Evolutionary conservation across 75 land plant species (phyloP).

Genomic region (Pseudotsuga menziesii): DNA sequence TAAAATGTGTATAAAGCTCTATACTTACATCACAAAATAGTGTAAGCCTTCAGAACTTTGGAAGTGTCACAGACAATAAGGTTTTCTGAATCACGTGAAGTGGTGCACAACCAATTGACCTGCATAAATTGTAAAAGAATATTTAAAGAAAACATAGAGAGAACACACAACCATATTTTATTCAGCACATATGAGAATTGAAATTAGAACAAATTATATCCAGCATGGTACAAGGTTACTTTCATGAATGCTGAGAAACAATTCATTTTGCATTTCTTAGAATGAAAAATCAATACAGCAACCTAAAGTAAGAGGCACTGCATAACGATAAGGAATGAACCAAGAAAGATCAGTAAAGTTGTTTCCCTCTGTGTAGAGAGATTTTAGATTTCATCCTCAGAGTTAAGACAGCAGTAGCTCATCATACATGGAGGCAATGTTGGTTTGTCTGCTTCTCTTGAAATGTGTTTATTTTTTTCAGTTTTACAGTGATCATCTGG

Average conservation of each 20-base stretch:
- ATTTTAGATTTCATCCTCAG: too few relatives aligned
- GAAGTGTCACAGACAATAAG: constrained; percentile 86
- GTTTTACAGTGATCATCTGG: too few relatives aligned
- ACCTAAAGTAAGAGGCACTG: not conserved
- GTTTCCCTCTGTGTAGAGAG: too few relatives aligned
- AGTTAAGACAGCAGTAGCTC: too few relatives aligned
- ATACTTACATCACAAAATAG: constrained; percentile 19
- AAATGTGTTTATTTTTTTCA: too few relatives aligned
- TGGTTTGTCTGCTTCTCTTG: too few relatives aligned
- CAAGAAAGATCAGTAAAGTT: too few relatives aligned
- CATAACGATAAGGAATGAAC: too few relatives aligned
- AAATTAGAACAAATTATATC: not conserved
- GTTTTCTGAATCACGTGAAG: constrained; percentile 61
- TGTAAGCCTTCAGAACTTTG: constrained; percentile 63
- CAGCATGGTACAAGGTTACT: not conserved
- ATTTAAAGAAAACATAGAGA: not conserved
- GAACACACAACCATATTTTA: not conserved
- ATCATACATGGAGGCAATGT: too few relatives aligned
- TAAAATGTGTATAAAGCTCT: too few relatives aligned
- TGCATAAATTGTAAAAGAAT: constrained; percentile 16
- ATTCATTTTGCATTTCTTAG: not conserved
- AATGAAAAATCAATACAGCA: not conserved
- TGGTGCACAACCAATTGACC: constrained; percentile 92
- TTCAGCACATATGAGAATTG: not conserved
- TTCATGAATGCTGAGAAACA: not conserved